phyloP scores from a whole-genome alignment of 2,329 filamentous ascomycete genomes.

The Chaetomium sp. region DNA sequence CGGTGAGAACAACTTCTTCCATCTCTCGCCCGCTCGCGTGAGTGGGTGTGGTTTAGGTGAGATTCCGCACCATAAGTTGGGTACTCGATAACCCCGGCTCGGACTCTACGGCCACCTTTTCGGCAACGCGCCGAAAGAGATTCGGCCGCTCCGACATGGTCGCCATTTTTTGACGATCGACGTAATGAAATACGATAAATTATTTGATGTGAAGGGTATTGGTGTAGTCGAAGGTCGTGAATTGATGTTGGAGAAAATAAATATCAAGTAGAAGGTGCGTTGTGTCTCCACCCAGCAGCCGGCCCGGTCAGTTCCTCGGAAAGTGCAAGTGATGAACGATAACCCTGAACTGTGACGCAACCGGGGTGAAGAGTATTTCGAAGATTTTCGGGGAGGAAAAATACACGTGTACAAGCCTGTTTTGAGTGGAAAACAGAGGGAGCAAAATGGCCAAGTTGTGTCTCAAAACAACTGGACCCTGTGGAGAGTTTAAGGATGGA shows the following conservation, averaged over 20 bases:
- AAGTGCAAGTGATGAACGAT: background rate
- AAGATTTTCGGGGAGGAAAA: no score
- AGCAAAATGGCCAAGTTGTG: no score
- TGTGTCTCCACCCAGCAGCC: background rate
- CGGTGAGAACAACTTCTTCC: background rate
- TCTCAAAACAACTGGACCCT: no score
- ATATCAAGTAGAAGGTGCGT: background rate
- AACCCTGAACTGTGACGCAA: background rate
- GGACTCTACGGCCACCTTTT: constrained; percentile 63
- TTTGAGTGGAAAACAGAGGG: no score
- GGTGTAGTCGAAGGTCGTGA: no score
- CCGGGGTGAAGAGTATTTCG: no score
- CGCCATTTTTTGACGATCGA: background rate
- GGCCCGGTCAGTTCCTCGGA: no score
- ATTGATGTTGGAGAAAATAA: background rate
- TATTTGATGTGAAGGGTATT: no score
- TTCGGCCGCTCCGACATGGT: constrained; percentile 30
- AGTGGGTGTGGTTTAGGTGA: background rate
- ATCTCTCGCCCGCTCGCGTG: background rate
- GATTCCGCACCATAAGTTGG: constrained; percentile 63
- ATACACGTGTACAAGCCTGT: no score
- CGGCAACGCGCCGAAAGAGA: constrained; percentile 36
- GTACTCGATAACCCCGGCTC: constrained; percentile 71
- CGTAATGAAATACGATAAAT: background rate
- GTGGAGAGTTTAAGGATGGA: no score